Base-by-base conservation (phyloP, 192 early-diverging fungal species). In the Coemansia sp. region DNA sequence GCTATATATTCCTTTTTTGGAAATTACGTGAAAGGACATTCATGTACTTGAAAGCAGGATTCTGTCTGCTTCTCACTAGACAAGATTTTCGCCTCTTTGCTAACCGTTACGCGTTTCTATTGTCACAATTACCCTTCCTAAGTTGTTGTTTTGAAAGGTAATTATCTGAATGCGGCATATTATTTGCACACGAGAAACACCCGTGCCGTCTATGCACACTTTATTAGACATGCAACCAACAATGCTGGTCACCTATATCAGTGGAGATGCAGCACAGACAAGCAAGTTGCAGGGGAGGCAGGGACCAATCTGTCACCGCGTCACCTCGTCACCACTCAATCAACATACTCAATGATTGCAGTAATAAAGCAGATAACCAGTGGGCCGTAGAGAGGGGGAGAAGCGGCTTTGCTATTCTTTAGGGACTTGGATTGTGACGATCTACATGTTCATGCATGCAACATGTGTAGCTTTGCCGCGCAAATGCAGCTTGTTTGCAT, bases 1-100 rank as follows among this genome's bases (percentile, higher is more conserved):
- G 53, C 53, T 56, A 34, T 56, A 17, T 56, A 56, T 56, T 56
- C 53, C 53, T 56, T 56, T 56, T 56, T 56, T 56, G 53, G 53
- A 56, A 33, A 56, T 56, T 56, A 56, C 31, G 29, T 56, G 14
- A 56, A 16, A 8, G 31, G 27, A 31, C 31, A 31, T 33, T 13
- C 16, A 56, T 34, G 53, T 34, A 14, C 29, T 13, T 0, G 1
- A 54, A 56, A 56, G 35, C 29, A 56, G 53, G 53, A 56, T 34
- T 56, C 3, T 2, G 29, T 29, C 14, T 14, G 10, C 53, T 16
- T 17, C 6, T 56, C 4, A 14, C 53, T 7, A 33, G 35, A 29
- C 6, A 56, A 0, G 31, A 56, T 14, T 5, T 33, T 17, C 31
- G 5, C 4, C 31, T 16, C 4, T 35, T 17, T 33, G 3, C 31